Percentiles rank a stretch among this genome's conserved stretches.
phyloP scores from a whole-genome alignment of 2,329 filamentous ascomycete genomes.

The Sclerotinia subarctica region DNA sequence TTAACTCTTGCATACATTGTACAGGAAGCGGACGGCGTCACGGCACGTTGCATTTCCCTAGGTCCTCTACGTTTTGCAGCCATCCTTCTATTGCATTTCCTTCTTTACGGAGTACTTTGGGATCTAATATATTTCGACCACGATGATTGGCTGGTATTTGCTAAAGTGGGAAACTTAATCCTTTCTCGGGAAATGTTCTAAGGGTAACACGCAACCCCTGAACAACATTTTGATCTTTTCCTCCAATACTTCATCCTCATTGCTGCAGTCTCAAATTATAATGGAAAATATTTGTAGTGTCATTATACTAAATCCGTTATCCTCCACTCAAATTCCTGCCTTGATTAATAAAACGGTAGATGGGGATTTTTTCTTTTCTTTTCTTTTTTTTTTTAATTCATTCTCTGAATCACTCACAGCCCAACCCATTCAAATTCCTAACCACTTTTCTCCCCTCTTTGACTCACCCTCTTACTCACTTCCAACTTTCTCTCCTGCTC shows the following conservation, averaged over 20 bases:
- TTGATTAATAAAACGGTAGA: neutral
- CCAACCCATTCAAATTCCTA: neutral
- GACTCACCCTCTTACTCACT: neutral
- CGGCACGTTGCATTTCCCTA: conserved; percentile 10
- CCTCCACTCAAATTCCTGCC: neutral
- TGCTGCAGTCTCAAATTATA: neutral
- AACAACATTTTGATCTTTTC: neutral
- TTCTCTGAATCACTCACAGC: neutral
- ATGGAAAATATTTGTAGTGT: neutral
- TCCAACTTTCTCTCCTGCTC: neutral
- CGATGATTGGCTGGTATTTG: neutral
- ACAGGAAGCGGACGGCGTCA: conserved; percentile 11
- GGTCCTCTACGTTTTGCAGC: neutral
- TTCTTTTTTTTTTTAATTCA: no score
- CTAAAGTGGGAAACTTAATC: neutral
- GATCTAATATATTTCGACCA: neutral
- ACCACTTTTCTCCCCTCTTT: neutral
- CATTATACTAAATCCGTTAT: neutral
- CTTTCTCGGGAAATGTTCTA: neutral
- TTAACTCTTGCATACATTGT: conserved; percentile 12
- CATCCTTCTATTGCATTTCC: conserved; percentile 14
- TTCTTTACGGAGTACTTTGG: neutral
- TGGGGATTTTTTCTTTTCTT: neutral
- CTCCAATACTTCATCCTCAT: neutral
- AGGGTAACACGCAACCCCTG: conserved; percentile 2